Percentiles rank a stretch among this genome's conserved stretches.
Conservation (phyloP, 495 filamentous ascomycete genomes). For the Parachaetomium inaequale region DNA sequence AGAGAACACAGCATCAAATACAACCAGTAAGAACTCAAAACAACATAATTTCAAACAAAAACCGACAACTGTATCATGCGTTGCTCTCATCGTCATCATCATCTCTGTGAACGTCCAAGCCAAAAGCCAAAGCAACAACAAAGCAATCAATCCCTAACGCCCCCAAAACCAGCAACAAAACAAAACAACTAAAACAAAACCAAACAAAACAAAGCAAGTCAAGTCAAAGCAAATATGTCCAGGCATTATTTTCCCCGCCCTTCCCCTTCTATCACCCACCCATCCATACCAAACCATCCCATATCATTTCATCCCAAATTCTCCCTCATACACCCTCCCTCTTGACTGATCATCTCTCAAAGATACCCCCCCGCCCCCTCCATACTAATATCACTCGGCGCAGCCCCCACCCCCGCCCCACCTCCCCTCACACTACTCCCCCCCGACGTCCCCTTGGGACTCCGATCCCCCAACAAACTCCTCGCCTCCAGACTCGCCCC, state of each 20-base stretch:
- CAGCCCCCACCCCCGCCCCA: neutral
- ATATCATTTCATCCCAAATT: neutral
- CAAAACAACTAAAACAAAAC: neutral
- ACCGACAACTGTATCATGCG: neutral
- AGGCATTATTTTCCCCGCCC: neutral
- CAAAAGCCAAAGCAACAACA: neutral
- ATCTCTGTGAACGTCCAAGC: neutral
- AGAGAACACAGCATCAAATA: neutral
- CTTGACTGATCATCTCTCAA: neutral
- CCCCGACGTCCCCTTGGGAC: neutral
- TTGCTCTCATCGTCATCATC: constrained; percentile 11
- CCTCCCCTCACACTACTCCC: neutral
- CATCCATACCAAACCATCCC: neutral
- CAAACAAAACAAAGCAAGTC: neutral
- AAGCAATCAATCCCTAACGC: neutral
- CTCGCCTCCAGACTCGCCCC: constrained; percentile 25
- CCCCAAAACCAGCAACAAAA: neutral
- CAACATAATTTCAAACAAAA: neutral
- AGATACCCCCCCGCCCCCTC: constrained; percentile 16
- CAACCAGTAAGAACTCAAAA: neutral
- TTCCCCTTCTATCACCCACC: neutral
- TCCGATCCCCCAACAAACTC: constrained; percentile 9
- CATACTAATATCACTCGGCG: constrained; percentile 21
- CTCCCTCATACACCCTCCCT: neutral
- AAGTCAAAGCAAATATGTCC: neutral